Base-by-base conservation (phyloP, 257 asterid genomes). In the Penstemon barbatus region DNA sequence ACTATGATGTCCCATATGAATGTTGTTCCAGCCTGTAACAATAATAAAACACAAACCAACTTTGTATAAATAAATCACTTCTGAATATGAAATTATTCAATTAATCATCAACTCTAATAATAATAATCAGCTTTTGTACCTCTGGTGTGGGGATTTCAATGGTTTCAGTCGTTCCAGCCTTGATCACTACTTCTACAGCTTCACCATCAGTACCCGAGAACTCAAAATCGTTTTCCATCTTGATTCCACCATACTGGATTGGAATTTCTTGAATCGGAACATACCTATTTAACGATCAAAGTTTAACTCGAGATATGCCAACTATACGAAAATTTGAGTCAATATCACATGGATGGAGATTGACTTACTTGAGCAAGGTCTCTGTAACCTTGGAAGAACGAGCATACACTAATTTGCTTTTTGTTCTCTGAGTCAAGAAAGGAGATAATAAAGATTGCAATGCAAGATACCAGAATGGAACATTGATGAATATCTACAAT, bases 401-500 rank as follows among this genome's bases (percentile, higher is more conserved):
- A 75, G 91, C 88, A 42, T 87, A 81, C 67, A 90, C 91, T 18
- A 90, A 77, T 73, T 90, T 90, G 89, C 97, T 90, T 61, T 85
- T 84, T 65, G 86, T 87, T 73, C 97, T 82, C 62, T 86, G 91
- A 8, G 91, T 84, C 79, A 87, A 78, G 86, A 90, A 90, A 50
- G 95, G 93, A 43, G 91, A 82, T 33, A 86, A 9, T 72, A 90
- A 63, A 4, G 95, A 84, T 54, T 84, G 90, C 61, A 79, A 80
- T 15, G 97, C 97, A 4, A 78, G 84, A 38, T 89, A 82, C 96
- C 92, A 89, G 65, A 84, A 89, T 36, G 96, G 96, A 43, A 89
- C 96, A 81, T 89, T 87, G 79, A 87, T 84, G 75, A 87, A 85
- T 52, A 90, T 84, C 97, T 90, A 88, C 74, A 69, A 61, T 8